Conservation (phyloP, 805 yeast genomes). For the Wickerhamiella kazuoi region DNA sequence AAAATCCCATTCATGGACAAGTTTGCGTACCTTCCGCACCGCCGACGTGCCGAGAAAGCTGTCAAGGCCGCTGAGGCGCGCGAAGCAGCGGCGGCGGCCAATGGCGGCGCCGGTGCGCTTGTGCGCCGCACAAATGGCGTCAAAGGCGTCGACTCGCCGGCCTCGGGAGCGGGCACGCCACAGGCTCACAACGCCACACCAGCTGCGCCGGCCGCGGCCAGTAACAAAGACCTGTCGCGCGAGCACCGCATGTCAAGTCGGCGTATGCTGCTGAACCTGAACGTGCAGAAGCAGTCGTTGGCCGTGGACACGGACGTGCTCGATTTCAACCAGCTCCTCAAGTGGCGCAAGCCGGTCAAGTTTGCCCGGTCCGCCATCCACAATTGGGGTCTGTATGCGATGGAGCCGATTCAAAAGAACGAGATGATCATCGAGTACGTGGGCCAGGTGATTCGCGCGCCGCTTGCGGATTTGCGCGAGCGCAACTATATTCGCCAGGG, state of each 20-base stretch:
- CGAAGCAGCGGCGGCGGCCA: neutral
- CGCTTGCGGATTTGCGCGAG: conserved; percentile 85
- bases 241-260: neutral
- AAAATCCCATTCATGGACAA: neutral
- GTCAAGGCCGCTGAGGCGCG: neutral
- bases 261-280: neutral
- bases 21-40: neutral
- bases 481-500: conserved; percentile 73
- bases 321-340: neutral
- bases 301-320: neutral
- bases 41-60: neutral
- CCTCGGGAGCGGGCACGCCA: too few relatives aligned
- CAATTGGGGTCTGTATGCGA: conserved; percentile 94
- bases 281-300: neutral
- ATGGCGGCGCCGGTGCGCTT: too few relatives aligned
- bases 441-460: conserved; percentile 86
- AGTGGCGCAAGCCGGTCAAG: neutral
- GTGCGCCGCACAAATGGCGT: too few relatives aligned
- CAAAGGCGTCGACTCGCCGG: too few relatives aligned
- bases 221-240: neutral
- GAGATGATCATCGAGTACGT: conserved; percentile 98
- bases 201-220: neutral
- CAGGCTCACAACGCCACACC: too few relatives aligned
- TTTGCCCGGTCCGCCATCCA: conserved; percentile 95
- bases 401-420: conserved; percentile 85